Evolutionary conservation across 2,329 filamentous ascomycete genomes (phyloP), one percentile per base, ranked within the genome.

Genomic region (Colletotrichum sp.): DNA sequence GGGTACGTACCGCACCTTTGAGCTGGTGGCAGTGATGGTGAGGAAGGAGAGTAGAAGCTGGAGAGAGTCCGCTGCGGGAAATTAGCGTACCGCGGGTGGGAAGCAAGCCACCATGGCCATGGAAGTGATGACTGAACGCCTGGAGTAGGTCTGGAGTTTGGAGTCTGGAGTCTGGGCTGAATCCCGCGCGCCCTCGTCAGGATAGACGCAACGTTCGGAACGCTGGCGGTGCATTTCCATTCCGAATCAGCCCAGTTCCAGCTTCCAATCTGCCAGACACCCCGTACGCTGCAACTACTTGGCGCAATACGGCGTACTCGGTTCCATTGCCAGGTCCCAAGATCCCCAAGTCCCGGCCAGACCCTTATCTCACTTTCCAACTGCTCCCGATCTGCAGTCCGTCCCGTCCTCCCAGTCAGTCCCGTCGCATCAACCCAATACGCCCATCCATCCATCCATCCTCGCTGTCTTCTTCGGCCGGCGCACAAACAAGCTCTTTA

Each of bases 181-280:
- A 26, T 59, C 15, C 55, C 55, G 55, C 55, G 55, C 60, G 13
- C 60, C 28, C 8, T 32, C 30, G 34, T n/a, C 60, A 21, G 34
- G 16, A 36, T 36, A 65, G 26, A 28, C 36, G 24, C 49, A 68
- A 60, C 66, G 52, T 69, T 69, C 66, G 66, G 66, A 69, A 69
- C 21, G 36, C 30, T 39, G 15, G 24, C 18, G 66, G 49, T 21
- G 36, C 52, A 69, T 55, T 39, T 36, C 52, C 26, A 69, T 59
- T 69, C 66, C 66, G 66, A 69, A 60, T 69, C 66, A 69, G 66
- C 52, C 52, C 52, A 69, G 49, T 55, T 68, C 44, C 65, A 57
- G 62, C 28, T 32, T 59, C 15, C 24, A 52, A 52, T 52, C 44
- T 52, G n/a, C 44, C 44, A 52, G n/a, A 52, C 44, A 52, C 44